Percentiles rank a stretch among this genome's conserved stretches.
Conservation (phyloP, 2,329 filamentous ascomycete genomes). For the Daldinia sp. region DNA sequence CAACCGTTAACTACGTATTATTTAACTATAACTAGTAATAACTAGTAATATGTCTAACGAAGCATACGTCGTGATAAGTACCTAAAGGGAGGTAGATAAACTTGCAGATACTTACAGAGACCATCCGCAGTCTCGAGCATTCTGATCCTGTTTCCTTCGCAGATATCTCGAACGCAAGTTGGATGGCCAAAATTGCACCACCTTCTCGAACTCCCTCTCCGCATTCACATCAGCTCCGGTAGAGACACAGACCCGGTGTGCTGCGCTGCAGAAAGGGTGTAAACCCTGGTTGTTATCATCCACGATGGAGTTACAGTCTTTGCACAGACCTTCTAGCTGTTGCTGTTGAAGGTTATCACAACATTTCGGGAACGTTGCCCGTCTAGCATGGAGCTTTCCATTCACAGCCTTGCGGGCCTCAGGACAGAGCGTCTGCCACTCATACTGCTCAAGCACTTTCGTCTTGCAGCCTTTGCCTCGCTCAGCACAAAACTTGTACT, state of each 20-base stretch:
- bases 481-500: conserved; percentile 31
- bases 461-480: conserved; percentile 18
- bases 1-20: too few species aligned
- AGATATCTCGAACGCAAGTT: conserved; percentile 17
- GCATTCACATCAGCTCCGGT: not conserved
- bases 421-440: conserved; percentile 38
- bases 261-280: conserved; percentile 6
- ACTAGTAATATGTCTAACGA: too few species aligned
- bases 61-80: not conserved
- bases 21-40: too few species aligned
- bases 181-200: conserved; percentile 15
- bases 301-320: conserved; percentile 30
- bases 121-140: conserved; percentile 10
- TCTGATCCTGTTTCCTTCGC: conserved; percentile 13
- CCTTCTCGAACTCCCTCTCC: conserved; percentile 19
- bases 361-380: conserved; percentile 21
- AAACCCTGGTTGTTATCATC: not conserved
- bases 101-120: conserved; percentile 4
- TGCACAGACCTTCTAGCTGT: conserved; percentile 15
- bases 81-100: too few species aligned
- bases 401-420: conserved; percentile 22
- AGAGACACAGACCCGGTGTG: conserved; percentile 17
- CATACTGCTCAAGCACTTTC: not conserved
- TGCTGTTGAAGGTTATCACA: not conserved
- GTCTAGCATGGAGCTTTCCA: not conserved